Base-by-base conservation (phyloP, 2,329 filamentous ascomycete species). In the Leptosphaerulina australis region DNA sequence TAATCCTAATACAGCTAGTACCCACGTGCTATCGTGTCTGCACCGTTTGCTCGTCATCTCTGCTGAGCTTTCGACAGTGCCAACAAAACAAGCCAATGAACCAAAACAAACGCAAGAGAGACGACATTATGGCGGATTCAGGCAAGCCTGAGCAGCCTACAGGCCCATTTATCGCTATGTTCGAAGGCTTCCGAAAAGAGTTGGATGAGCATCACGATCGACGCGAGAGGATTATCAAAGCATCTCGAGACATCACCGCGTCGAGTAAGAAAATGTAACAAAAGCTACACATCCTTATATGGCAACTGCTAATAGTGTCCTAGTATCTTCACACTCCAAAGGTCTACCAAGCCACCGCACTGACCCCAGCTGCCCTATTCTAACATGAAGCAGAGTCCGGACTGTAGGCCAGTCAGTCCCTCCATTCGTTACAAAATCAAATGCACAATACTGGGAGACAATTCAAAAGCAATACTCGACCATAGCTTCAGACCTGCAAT, bases 121-220 rank as follows among this genome's bases (percentile, higher is more conserved):
- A 72, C 58, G 66, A 65, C 52, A 61, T 56, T 9, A 74, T 73
- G 70, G 65, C 53, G 43, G 68, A 68, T 5, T 58, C 61, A 36
- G 44, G 44, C 15, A 68, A 67, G 55, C 47, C 60, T 20, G 66
- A 66, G 28, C 66, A 70, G 53, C 50, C 62, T 14, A 34, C 59
- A 6, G 79, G 78, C 48, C 75, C 77, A 2, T 79, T 80, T 54
- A 70, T 81, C 53, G 70, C 86, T 59, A 91, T 97, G 82, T 99
- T 99, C 71, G 88, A 90, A 72, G 77, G 73, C 6, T 96, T 97
- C 71, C 87, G 92, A 41, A 81, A 88, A 65, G 92, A 97, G 74
- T 80, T 99, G 21, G 94, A 99, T 68, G 85, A 94, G 74, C 93
- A 97, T 70, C 90, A 99, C 73, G 94, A 97, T 74, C 87, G 94